Percentiles rank a stretch among this genome's conserved stretches.
phyloP scores from a whole-genome alignment of 257 asterid genomes.

The Rubia yunnanensis region DNA sequence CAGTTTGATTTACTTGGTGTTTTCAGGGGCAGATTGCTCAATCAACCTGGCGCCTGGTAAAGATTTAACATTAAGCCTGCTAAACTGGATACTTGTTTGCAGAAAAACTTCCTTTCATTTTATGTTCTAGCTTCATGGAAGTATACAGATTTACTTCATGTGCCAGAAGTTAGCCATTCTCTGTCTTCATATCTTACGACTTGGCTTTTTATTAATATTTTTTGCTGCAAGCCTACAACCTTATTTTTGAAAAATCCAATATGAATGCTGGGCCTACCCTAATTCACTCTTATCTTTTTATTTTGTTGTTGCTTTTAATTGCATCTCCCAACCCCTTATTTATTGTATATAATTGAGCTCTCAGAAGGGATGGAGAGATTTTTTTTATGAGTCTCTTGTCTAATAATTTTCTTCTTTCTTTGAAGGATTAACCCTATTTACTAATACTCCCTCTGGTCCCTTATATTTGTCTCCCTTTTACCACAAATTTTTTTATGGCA shows the following conservation, averaged over 20 bases:
- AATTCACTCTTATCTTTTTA: neutral
- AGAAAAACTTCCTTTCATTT: neutral
- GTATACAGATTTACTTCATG: neutral
- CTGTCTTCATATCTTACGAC: neutral
- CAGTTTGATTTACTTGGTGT: neutral
- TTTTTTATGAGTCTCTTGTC: neutral
- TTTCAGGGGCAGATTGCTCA: neutral
- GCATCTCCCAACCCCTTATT: neutral
- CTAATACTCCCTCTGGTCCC: no score
- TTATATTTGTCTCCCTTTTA: no score
- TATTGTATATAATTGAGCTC: neutral
- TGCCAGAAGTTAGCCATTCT: neutral
- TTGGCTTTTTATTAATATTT: neutral
- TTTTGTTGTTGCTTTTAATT: neutral
- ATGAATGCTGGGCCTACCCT: neutral
- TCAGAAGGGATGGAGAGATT: neutral
- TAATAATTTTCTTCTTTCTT: neutral
- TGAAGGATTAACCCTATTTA: neutral
- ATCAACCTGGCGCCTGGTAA: conserved; percentile 8
- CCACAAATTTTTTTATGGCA: no score
- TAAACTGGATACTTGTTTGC: neutral
- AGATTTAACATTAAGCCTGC: neutral
- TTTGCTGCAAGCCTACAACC: neutral
- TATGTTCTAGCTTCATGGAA: neutral
- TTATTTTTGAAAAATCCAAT: neutral